Evolutionary conservation across 331 rosid species (phyloP).

Genomic region (Erythrophleum ivorense): DNA sequence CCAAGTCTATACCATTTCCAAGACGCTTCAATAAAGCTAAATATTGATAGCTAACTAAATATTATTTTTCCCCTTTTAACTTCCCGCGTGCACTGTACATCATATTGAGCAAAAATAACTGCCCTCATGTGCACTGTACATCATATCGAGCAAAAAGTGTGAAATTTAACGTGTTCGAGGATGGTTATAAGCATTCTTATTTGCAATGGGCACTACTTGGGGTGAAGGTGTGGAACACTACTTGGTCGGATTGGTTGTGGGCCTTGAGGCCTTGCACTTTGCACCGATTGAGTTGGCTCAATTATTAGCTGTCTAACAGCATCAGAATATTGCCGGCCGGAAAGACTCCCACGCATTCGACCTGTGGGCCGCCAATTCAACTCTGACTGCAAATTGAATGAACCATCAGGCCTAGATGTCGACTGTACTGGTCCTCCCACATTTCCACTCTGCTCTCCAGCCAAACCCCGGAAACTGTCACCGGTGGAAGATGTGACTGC

Average conservation of each 20-base stretch:
- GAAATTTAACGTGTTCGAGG: conserved; percentile 33
- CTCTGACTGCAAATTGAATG: conserved; percentile 46
- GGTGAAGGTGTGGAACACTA: conserved; percentile 7
- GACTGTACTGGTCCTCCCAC: conserved; percentile 50
- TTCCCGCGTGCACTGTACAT: not conserved
- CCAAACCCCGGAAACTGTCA: conserved; percentile 42
- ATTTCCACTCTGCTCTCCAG: conserved; percentile 57
- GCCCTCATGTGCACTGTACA: not conserved
- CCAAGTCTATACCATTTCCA: not conserved
- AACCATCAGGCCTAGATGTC: conserved; percentile 49
- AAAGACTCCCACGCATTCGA: conserved; percentile 90
- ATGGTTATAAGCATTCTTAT: conserved; percentile 38
- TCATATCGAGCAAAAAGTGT: not conserved
- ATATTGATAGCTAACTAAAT: not conserved
- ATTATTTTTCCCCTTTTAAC: not conserved
- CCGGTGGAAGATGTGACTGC: conserved; percentile 37
- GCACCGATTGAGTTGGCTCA: conserved; percentile 59
- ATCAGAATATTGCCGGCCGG: conserved; percentile 53
- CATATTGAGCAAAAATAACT: not conserved
- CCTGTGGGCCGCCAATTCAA: conserved; percentile 68
- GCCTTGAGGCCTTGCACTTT: conserved; percentile 46
- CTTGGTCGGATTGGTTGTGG: conserved; percentile 41
- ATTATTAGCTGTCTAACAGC: conserved; percentile 54
- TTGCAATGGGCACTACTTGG: conserved; percentile 39
- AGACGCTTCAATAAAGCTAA: not conserved